Percentiles rank a stretch among this genome's conserved stretches.
These are phyloP conservation scores for Phytophthora quininea DNA, from an alignment of 352 stramenopile species.

Conservation along the genomic window DNA sequence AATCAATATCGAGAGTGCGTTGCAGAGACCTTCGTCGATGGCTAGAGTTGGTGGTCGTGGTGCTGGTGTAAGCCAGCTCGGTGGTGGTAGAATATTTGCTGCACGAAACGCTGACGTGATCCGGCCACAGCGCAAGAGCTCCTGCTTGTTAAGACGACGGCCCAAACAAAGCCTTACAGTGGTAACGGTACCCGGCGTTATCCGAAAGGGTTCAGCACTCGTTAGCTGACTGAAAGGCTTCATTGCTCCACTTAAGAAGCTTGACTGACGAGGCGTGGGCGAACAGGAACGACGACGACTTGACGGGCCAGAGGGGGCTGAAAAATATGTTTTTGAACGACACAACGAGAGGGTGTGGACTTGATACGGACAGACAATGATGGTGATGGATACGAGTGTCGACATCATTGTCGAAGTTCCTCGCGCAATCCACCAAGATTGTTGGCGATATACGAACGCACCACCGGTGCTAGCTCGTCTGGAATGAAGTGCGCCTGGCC, in stretches of 20 bases:
- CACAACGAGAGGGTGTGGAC: background rate
- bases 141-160: slow-evolving; percentile 1
- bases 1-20: background rate
- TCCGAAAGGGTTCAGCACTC: slow-evolving; percentile 1
- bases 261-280: background rate
- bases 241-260: too few relatives aligned
- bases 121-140: background rate
- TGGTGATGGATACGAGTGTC: background rate
- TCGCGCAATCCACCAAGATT: slow-evolving; percentile 1
- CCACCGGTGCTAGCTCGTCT: background rate
- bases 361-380: background rate
- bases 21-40: background rate
- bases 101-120: background rate
- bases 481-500: slow-evolving; percentile 14
- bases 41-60: background rate
- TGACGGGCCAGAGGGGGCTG: background rate
- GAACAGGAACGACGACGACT: background rate
- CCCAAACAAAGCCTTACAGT: background rate
- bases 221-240: background rate
- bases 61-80: background rate
- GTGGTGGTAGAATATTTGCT: background rate
- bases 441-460: background rate
- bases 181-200: background rate
- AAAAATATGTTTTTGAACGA: background rate
- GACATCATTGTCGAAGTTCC: slow-evolving; percentile 1